Evolutionary conservation across 1,139 yeast species (phyloP).

Genomic region (Magnusiomyces starmeri): DNA sequence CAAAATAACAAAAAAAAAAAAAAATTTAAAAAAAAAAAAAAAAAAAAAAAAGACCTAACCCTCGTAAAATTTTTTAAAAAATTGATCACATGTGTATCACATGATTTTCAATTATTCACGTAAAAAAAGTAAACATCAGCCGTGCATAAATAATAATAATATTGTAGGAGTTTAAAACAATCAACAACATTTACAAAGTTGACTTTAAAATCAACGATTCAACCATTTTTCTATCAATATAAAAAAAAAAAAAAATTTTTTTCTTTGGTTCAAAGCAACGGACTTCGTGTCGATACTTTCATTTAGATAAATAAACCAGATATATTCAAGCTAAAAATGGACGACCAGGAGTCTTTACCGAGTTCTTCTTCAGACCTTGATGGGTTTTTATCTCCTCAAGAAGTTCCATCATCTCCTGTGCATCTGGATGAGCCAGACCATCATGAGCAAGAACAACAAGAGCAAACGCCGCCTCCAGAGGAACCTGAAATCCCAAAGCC

Average conservation of each 20-base stretch:
- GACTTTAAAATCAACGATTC: not conserved
- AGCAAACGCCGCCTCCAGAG: not conserved
- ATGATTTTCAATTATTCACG: not conserved
- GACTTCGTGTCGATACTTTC: too few species aligned
- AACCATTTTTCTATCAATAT: too few species aligned
- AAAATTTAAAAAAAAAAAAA: not conserved
- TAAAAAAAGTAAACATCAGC: not conserved
- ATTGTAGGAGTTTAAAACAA: not conserved
- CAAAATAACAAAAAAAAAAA: not conserved
- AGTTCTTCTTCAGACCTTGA: too few species aligned
- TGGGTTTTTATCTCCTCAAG: too few species aligned
- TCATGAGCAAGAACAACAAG: not conserved
- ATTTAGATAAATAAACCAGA: too few species aligned
- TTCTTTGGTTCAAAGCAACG: not conserved
- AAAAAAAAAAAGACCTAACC: not conserved
- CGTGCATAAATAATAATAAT: not conserved
- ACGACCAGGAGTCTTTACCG: too few species aligned
- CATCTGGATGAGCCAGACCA: not conserved
- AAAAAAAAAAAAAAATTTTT: too few species aligned
- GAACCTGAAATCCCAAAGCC: constrained; percentile 16
- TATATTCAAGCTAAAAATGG: not conserved
- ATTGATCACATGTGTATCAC: not conserved
- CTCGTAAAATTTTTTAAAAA: not conserved
- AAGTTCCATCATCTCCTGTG: too few species aligned
- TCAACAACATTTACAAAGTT: not conserved